A percentile compares a stretch with the other conserved stretches of the same genome.
These are phyloP conservation scores for Ceratobasidium sp. DNA, from an alignment of 1,284 basidiomycete species.

Conservation along the genomic window DNA sequence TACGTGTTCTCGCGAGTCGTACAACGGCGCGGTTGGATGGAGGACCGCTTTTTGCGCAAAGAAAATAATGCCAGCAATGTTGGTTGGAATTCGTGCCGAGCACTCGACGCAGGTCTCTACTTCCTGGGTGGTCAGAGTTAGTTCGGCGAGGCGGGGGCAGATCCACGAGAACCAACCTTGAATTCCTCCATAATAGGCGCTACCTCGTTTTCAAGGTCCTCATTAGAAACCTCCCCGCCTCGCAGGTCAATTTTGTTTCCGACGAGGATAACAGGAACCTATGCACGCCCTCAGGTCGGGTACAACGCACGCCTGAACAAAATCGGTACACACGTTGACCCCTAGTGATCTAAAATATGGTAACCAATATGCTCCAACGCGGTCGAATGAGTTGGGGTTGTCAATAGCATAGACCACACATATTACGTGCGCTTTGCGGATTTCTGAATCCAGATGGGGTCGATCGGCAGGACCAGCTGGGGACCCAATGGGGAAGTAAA, in stretches of 20 bases:
- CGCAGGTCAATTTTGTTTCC: slow-evolving; percentile 98
- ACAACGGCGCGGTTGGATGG: slow-evolving; percentile 95
- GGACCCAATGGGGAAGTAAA: slow-evolving; percentile 46
- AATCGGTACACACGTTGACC: slow-evolving; percentile 72
- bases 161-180: slow-evolving; percentile 66
- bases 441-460: slow-evolving; percentile 89
- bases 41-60: slow-evolving; percentile 98
- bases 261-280: slow-evolving; percentile 96
- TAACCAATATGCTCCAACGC: slow-evolving; percentile 98
- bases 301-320: slow-evolving; percentile 42
- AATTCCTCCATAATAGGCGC: slow-evolving; percentile 96
- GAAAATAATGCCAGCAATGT: slow-evolving; percentile 98
- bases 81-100: slow-evolving; percentile 85
- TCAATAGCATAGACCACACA: slow-evolving; percentile 97
- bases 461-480: slow-evolving; percentile 79
- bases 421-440: slow-evolving; percentile 96
- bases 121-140: slow-evolving; percentile 63
- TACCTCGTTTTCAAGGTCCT: slow-evolving; percentile 93
- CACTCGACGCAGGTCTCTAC: slow-evolving; percentile 99
- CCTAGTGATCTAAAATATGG: slow-evolving; percentile 96
- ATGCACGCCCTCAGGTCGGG: slow-evolving; percentile 43
- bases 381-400: slow-evolving; percentile 93
- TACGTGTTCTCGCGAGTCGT: slow-evolving; percentile 95
- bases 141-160: slow-evolving; percentile 25
- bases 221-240: slow-evolving; percentile 90